Evolutionary conservation across 495 filamentous ascomycete genomes (phyloP), one percentile per base, ranked within the genome.

Genomic region (Durotheca rogersii): DNA sequence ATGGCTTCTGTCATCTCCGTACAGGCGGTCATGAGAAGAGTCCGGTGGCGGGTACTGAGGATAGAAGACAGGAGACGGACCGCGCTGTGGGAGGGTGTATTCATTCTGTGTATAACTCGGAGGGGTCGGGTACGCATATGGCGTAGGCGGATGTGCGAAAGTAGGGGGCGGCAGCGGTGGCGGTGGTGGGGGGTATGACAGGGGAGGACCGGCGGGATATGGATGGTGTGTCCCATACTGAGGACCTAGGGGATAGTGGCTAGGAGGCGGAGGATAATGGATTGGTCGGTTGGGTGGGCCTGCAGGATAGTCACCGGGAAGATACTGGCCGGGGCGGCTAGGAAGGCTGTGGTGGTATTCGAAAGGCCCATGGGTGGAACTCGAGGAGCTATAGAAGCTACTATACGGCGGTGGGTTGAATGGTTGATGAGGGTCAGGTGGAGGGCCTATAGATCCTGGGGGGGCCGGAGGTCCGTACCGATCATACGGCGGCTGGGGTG

Each of bases 51-150:
- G 41, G 35, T 60, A 54, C 15, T 51, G 48, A 12, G 20, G 41
- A 38, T 52, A 45, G 5, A 37, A 43, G 30, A 47, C 18, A 5
- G 58, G 39, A 35, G 56, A 44, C 23, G 31, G 41, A 15, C 54
- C 55, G 4, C 27, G 60, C 10, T 50, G 53, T 25, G 59, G 51
- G 7, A 36, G 47, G n/a, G 23, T 48, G 37, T 66, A 56, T n/a
- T 47, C 49, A 55, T 56, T n/a, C 69, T 55, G 17, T 62, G 20
- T 14, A 67, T 64, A 47, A 20, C 61, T n/a, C 53, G 66, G 31
- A 68, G 46, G 36, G 58, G 58, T 57, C 61, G 67, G 47, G 51
- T 63, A 60, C 45, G 38, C 49, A 38, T 55, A 56, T 12, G 55
- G 41, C 19, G 44, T 27, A n/a, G 59, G 51, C 21, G 59, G 53